A percentile compares a stretch with the other conserved stretches of the same genome.
Conservation (phyloP, 305 asterid genomes). For the Solanum hybrid region DNA sequence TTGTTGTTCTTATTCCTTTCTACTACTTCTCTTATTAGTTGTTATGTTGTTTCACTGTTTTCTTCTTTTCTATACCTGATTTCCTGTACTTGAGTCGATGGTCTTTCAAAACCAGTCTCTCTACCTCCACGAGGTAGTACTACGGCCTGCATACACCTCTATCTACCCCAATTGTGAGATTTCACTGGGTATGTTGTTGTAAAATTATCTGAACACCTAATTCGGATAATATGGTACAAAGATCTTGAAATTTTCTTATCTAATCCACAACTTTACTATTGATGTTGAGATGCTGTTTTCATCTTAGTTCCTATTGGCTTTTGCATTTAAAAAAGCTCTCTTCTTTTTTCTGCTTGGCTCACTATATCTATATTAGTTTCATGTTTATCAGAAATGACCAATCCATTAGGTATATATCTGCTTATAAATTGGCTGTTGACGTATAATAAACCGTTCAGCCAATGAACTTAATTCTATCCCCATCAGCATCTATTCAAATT, state of each 20-base stretch:
- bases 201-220: neutral
- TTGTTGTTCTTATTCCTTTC: neutral
- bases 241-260: neutral
- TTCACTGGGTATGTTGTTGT: neutral
- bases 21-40: neutral
- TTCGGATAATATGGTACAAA: neutral
- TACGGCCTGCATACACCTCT: neutral
- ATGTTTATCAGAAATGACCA: neutral
- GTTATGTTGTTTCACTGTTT: neutral
- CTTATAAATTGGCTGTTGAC: neutral
- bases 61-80: neutral
- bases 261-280: neutral
- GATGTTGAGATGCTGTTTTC: neutral
- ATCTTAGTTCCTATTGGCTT: neutral
- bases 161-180: neutral
- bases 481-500: conserved; percentile 1
- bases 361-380: neutral
- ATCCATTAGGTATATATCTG: neutral
- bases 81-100: neutral
- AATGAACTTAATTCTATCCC: neutral
- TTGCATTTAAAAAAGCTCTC: neutral
- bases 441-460: neutral
- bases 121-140: neutral
- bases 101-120: neutral
- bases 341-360: neutral